Conservation (phyloP, 257 asterid species). For the Lycium ferocissimum region DNA sequence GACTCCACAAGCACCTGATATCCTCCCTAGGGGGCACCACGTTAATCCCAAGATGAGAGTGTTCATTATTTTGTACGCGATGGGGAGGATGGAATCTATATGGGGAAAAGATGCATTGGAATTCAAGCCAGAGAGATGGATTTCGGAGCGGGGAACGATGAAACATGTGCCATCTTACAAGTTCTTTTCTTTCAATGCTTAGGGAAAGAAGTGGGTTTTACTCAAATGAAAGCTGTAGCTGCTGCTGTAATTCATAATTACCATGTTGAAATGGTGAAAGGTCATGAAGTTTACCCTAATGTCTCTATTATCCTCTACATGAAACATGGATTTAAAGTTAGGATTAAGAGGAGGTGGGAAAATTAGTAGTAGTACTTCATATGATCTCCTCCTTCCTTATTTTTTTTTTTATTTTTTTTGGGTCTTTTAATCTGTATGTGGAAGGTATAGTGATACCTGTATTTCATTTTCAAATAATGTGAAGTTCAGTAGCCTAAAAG, state of each 20-base stretch:
- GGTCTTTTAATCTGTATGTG: too few species aligned
- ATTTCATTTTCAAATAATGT: too few species aligned
- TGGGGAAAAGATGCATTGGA: conserved; percentile 65
- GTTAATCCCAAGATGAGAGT: conserved; percentile 52
- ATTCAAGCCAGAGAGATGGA: conserved; percentile 71
- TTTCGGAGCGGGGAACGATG: conserved; percentile 43
- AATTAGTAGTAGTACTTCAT: too few species aligned
- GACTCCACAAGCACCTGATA: conserved; percentile 46
- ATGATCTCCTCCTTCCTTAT: too few species aligned
- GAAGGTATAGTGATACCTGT: too few species aligned
- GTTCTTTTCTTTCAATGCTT: conserved; percentile 62
- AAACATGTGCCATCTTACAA: conserved; percentile 62
- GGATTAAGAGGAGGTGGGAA: conserved; percentile 44
- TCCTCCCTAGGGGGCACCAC: conserved; percentile 60
- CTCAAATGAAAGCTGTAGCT: not conserved
- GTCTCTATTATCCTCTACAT: not conserved
- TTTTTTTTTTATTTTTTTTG: too few species aligned
- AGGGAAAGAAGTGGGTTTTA: conserved; percentile 44
- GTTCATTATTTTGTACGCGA: conserved; percentile 53
- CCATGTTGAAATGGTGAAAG: not conserved
- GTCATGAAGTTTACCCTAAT: not conserved
- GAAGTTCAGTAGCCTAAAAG: too few species aligned
- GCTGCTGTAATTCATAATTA: not conserved
- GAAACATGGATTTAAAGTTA: not conserved
- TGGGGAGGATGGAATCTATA: conserved; percentile 61